phyloP scores from a whole-genome alignment of 805 yeast genomes.

The Wickerhamiella sorbophila region DNA sequence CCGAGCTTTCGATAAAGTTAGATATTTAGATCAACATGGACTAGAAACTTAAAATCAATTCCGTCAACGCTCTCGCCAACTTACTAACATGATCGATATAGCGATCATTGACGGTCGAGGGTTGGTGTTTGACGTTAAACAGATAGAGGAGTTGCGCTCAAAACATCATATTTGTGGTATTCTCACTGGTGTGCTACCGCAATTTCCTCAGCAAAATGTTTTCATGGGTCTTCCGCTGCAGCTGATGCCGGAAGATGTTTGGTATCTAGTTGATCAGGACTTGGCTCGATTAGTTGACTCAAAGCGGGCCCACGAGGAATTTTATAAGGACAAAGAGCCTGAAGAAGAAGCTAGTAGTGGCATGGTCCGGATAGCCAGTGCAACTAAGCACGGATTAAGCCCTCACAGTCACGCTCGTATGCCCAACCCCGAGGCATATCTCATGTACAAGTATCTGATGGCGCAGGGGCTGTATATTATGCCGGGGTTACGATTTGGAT shows the following conservation, averaged over 20 bases:
- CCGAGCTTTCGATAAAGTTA: no score
- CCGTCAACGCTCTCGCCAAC: no score
- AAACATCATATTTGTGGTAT: slow-evolving; percentile 58
- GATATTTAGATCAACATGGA: no score
- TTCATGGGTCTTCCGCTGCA: slow-evolving; percentile 73
- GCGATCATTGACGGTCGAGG: slow-evolving; percentile 32
- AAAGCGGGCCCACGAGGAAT: slow-evolving; percentile 8
- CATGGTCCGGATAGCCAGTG: background rate
- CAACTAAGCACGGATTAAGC: background rate
- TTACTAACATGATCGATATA: slow-evolving; percentile 21
- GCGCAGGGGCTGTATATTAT: slow-evolving; percentile 39
- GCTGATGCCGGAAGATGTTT: slow-evolving; percentile 56
- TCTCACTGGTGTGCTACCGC: slow-evolving; percentile 67
- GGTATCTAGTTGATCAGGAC: slow-evolving; percentile 40
- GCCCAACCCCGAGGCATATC: slow-evolving; percentile 14
- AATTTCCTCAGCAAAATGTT: slow-evolving; percentile 88
- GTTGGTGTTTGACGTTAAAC: slow-evolving; percentile 44
- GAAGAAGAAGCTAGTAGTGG: background rate
- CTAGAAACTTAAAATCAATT: no score
- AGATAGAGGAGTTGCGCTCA: slow-evolving; percentile 39
- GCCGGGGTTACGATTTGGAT: slow-evolving; percentile 89
- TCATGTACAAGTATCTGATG: slow-evolving; percentile 31
- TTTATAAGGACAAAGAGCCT: background rate
- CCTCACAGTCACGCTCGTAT: background rate
- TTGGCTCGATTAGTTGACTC: slow-evolving; percentile 33